phyloP scores from a whole-genome alignment of 495 filamentous ascomycete genomes.

The Penicillium parvum region DNA sequence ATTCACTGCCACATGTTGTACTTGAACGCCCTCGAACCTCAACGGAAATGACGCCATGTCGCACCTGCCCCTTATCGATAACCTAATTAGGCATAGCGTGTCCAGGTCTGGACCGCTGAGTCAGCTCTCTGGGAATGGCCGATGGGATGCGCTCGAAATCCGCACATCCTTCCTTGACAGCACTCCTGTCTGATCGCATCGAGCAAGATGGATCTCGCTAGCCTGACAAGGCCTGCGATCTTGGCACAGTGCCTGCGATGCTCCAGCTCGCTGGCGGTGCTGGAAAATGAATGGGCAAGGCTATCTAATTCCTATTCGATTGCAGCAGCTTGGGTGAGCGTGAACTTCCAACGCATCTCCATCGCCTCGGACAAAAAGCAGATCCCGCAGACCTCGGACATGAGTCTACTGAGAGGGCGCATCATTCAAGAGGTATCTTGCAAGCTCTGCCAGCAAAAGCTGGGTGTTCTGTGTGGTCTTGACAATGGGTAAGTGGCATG shows the following conservation, averaged over 20 bases:
- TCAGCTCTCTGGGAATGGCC: conserved; percentile 11
- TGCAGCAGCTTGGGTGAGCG: conserved; percentile 41
- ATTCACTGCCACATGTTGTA: too few relatives aligned
- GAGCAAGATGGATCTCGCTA: conserved; percentile 35
- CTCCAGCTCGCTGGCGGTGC: conserved; percentile 43
- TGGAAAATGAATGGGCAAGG: conserved; percentile 48
- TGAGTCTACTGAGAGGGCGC: conserved; percentile 38
- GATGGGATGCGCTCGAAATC: conserved; percentile 1
- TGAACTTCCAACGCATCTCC: conserved; percentile 41
- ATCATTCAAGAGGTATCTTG: conserved; percentile 41
- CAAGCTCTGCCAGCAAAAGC: conserved; percentile 43
- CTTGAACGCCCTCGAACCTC: too few relatives aligned
- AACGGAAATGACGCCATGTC: conserved; percentile 16
- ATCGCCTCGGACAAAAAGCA: conserved; percentile 39
- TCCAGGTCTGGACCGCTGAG: conserved; percentile 17
- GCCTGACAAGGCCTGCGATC: conserved; percentile 39
- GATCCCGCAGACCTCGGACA: conserved; percentile 39
- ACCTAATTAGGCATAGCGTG: conserved; percentile 10
- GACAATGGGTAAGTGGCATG: conserved; percentile 38
- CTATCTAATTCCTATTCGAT: conserved; percentile 41
- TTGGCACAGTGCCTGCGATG: conserved; percentile 41
- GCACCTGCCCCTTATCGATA: conserved; percentile 14
- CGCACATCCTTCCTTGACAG: neutral
- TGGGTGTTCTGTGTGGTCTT: conserved; percentile 35
- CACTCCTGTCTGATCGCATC: conserved; percentile 2